Conservation (phyloP, 306 rosid species). For the Cucurbita moschata region DNA sequence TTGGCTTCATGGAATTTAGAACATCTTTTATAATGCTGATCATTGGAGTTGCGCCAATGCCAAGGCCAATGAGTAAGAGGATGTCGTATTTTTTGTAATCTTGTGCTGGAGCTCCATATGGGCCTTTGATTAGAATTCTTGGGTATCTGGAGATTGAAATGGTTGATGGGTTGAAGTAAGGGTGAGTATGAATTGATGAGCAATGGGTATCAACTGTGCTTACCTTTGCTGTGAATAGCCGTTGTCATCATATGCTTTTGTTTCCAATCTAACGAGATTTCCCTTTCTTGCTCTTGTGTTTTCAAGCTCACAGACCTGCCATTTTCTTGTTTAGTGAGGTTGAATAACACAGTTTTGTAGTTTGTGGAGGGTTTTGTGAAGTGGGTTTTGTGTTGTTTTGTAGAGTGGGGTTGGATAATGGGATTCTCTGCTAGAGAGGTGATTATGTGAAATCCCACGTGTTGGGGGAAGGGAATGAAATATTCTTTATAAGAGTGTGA, state of each 20-base stretch:
- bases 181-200: neutral
- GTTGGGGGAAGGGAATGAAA: too few relatives aligned
- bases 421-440: too few relatives aligned
- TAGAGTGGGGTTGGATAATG: neutral
- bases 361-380: neutral
- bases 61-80: conserved; percentile 74
- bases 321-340: conserved; percentile 5
- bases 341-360: neutral
- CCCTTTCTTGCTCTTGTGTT: conserved; percentile 36
- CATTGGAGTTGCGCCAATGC: conserved; percentile 95
- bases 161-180: neutral
- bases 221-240: conserved; percentile 29
- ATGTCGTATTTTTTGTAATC: conserved; percentile 58
- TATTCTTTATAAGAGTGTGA: too few relatives aligned
- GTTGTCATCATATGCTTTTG: conserved; percentile 19
- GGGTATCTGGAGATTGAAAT: conserved; percentile 34
- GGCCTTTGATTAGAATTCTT: conserved; percentile 67
- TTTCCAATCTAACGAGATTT: conserved; percentile 48
- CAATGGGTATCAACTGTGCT: neutral
- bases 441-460: too few relatives aligned
- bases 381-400: neutral
- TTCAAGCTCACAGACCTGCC: conserved; percentile 51
- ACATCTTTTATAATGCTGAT: conserved; percentile 77
- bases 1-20: conserved; percentile 34
- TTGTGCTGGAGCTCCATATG: conserved; percentile 95